Evolutionary conservation across 768 basidiomycete species (phyloP), one percentile per base, ranked within the genome.

Genomic region (Glaciozyma martinii): DNA sequence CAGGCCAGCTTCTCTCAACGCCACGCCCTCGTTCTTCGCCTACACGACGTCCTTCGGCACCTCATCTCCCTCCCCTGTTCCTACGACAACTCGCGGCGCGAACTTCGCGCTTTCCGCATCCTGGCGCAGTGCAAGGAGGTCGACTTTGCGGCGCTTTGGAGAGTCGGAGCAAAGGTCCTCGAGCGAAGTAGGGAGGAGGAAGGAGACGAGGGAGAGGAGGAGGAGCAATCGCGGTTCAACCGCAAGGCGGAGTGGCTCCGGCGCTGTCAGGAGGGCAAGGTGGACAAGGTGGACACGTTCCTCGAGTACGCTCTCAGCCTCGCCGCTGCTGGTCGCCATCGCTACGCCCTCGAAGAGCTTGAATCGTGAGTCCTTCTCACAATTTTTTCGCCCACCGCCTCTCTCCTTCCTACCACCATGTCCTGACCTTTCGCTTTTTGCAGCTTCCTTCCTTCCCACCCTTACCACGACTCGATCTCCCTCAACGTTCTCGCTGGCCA

Each of bases 301-400:
- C 4, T 27, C 53, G 68, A 70, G 57, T 70, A 66, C 57, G 13
- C 37, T 44, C 60, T 70, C 53, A 62, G 59, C 10, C 62, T 70
- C 37, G 65, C 60, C 15, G 68, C 56, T 12, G 53, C 52, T 13
- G 68, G 68, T 1, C 30, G 52, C 3, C 37, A 40, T 29, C 42
- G 44, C 25, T 59, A 66, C 56, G 68, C 62, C n/a, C 56, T 70
- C 50, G 68, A 70, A 19, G 68, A 70, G 58, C 57, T 66, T 50
- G 68, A 70, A 21, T 30, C 56, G 68, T 70, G 18, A 37, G 65
- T 42, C 12, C 23, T 10, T 8, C 7, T 40, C 37, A 40, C 7
- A 40, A 40, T 18, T 56, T 23, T 32, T 30, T 42, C 59, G 21
- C 27, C 37, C 33, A 32, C 21, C 30, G 43, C 27, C 13, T 43